Evolutionary conservation across 2,329 filamentous ascomycete species (phyloP), one percentile per base, ranked within the genome.

Genomic region (Fusarium avenaceum): DNA sequence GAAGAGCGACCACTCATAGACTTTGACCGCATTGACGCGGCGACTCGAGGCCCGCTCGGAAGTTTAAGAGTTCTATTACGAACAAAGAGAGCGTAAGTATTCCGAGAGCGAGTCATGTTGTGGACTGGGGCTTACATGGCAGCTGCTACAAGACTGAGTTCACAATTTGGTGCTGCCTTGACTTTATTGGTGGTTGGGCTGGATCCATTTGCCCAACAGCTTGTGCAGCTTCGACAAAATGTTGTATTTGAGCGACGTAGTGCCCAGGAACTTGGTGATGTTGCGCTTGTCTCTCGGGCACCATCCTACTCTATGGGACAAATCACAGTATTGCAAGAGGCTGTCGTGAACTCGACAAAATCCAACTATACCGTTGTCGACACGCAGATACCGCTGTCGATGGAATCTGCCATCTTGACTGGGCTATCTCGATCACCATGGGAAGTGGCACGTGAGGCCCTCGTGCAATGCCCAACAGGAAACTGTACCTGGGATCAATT

Each of bases 401-500:
- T 67, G 53, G 15, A 58, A 6, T 39, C 62, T n/a, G 40, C 61
- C 14, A 69, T 72, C 1, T n/a, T 70, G 15, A 54, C 46, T 5
- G 57, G 64, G 1, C 35, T 66, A 3, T 63, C 57, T 26, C 54
- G 55, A 14, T 49, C 59, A 1, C 55, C 51, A 0, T 56, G 32
- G 38, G 58, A 68, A 32, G 28, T 48, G 2, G 39, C 45, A 8
- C 46, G 48, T 9, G 56, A 69, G 11, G 20, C 62, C 0, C 47
- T 66, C 0, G 50, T 69, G 9, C 60, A 58, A 24, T 73, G 70
- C 30, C 55, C 66, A 6, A 64, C 66, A 1, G 56, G 64, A 2
- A 67, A 73, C 50, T 73, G 70, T 38, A 72, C 61, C 3, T 73
- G 69, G 71, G 47, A 56, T 8, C 56, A 49, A 1, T 73, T 73